Conservation (phyloP, 495 filamentous ascomycete genomes). For the Neurospora intermedia region DNA sequence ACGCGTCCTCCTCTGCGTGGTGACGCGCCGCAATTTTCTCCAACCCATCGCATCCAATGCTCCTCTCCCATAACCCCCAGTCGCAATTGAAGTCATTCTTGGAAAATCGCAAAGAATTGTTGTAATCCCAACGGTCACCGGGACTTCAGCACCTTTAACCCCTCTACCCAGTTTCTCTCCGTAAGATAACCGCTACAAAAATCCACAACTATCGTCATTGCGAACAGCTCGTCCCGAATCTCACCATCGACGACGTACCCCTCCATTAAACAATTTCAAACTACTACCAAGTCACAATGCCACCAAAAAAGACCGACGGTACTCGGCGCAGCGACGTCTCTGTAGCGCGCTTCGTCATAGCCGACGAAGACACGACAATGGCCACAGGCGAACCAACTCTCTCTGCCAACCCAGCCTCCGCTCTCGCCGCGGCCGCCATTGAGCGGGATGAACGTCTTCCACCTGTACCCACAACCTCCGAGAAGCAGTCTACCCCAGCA, state of each 20-base stretch:
- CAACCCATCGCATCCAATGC: constrained; percentile 1
- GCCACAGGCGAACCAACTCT: constrained; percentile 13
- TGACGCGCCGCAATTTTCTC: constrained; percentile 19
- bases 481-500: not conserved
- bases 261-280: not conserved
- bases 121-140: not conserved
- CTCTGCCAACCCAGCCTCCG: constrained; percentile 11
- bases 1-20: not conserved
- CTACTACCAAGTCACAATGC: constrained; percentile 17
- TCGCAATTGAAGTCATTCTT: not conserved
- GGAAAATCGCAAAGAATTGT: not conserved
- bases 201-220: not conserved
- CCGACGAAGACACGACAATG: constrained; percentile 20
- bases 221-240: not conserved
- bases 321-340: constrained; percentile 31
- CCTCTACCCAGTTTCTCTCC: not conserved
- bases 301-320: constrained; percentile 27
- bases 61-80: not conserved
- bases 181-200: not conserved
- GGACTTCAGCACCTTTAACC: not conserved
- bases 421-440: constrained; percentile 15
- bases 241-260: not conserved
- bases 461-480: constrained; percentile 8
- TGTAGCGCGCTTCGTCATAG: constrained; percentile 30
- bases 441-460: constrained; percentile 20